A percentile compares a stretch with the other conserved stretches of the same genome.
Evolutionary conservation across 208 protist genomes (phyloP).

Genomic region (Herpetomonas samuelpessoai): DNA sequence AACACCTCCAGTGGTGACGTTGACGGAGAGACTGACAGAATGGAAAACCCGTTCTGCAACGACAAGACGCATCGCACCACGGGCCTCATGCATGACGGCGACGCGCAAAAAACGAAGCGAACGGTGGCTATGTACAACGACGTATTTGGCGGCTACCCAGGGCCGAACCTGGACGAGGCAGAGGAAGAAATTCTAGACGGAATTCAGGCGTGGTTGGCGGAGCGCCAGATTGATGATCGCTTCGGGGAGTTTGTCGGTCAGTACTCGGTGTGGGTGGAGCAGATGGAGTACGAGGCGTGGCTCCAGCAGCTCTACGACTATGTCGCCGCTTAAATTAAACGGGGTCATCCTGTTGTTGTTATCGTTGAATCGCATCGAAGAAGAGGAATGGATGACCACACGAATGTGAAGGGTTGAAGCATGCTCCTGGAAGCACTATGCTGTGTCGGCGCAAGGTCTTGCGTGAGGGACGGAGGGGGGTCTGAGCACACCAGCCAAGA

Average conservation of each 20-base stretch:
- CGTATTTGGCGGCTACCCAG: constrained; percentile 68
- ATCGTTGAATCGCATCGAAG: too few species aligned
- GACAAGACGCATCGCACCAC: not conserved
- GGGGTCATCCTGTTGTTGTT: too few species aligned
- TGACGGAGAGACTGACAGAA: not conserved
- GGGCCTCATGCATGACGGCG: not conserved
- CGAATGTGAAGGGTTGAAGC: too few species aligned
- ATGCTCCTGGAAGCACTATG: too few species aligned
- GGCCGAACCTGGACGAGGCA: constrained; percentile 70
- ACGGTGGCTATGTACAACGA: constrained; percentile 46
- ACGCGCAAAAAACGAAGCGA: not conserved
- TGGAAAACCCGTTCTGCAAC: constrained; percentile 1
- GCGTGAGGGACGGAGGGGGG: too few species aligned
- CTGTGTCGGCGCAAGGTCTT: too few species aligned
- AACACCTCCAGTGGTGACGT: not conserved
- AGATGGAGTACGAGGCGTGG: constrained; percentile 86
- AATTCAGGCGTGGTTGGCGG: constrained; percentile 73
- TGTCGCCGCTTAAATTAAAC: constrained; percentile 75
- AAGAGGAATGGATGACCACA: too few species aligned
- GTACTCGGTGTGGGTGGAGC: constrained; percentile 80
- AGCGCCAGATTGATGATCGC: constrained; percentile 77
- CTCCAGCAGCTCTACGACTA: constrained; percentile 81
- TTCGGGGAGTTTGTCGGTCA: constrained; percentile 81
- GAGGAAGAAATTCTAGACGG: constrained; percentile 85
- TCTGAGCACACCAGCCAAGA: too few species aligned